phyloP scores from a whole-genome alignment of 179 eudicot genomes.

The Monotropa hypopitys region DNA sequence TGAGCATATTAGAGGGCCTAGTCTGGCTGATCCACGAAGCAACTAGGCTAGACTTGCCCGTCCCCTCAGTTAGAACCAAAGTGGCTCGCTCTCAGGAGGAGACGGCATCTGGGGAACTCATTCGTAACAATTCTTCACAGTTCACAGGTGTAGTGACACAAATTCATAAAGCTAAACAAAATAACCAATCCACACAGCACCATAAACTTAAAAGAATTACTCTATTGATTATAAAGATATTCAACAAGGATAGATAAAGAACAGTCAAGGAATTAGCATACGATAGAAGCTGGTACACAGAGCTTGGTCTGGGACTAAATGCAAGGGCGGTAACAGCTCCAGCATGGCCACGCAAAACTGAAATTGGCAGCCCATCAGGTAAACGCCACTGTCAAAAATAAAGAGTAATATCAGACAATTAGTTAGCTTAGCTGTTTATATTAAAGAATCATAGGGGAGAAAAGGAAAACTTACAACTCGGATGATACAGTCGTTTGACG shows the following conservation, averaged over 20 bases:
- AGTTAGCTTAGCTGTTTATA: constrained; percentile 86
- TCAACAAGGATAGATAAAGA: not conserved
- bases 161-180: not conserved
- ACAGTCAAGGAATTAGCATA: constrained; percentile 22
- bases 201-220: not conserved
- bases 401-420: constrained; percentile 59
- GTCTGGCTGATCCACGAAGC: not conserved
- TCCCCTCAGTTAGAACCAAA: too few species aligned
- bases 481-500: constrained; percentile 85
- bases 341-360: constrained; percentile 81
- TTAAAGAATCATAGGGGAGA: constrained; percentile 62
- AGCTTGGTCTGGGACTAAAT: constrained; percentile 65
- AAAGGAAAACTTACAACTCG: constrained; percentile 64
- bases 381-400: constrained; percentile 67
- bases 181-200: not conserved
- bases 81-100: not conserved
- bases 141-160: not conserved
- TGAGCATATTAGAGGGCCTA: not conserved
- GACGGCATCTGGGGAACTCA: not conserved
- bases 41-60: not conserved
- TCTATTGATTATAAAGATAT: not conserved
- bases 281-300: constrained; percentile 80
- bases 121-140: not conserved
- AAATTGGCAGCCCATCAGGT: constrained; percentile 86
- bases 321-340: constrained; percentile 97